Conservation (phyloP, 495 filamentous ascomycete genomes). For the Neurospora sp. region DNA sequence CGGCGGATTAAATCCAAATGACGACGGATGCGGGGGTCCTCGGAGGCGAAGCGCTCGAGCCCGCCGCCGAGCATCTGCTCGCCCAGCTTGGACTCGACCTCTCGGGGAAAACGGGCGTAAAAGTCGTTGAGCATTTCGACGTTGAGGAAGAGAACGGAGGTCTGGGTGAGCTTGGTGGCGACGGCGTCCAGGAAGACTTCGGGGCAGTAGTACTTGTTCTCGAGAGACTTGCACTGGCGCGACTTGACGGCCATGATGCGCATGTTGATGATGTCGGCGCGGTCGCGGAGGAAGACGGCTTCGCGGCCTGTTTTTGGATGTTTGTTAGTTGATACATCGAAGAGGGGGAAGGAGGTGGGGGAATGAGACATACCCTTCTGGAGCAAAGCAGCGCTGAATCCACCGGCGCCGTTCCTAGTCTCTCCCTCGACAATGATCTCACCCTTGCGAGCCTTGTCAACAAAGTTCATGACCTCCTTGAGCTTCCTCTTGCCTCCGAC, state of each 20-base stretch:
- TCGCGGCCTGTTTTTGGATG: conserved; percentile 57
- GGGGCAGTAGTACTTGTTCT: conserved; percentile 93
- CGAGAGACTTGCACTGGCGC: conserved; percentile 69
- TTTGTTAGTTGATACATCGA: conserved; percentile 8
- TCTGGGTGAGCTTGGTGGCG: conserved; percentile 86
- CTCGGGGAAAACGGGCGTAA: conserved; percentile 91
- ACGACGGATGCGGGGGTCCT: conserved; percentile 77
- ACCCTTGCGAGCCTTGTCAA: conserved; percentile 79
- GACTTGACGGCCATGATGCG: conserved; percentile 75
- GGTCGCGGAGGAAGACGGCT: conserved; percentile 85
- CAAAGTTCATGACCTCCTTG: conserved; percentile 80
- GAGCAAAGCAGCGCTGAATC: conserved; percentile 77
- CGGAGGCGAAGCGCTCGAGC: conserved; percentile 81
- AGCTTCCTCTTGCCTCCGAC: conserved; percentile 76
- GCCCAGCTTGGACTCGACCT: conserved; percentile 81
- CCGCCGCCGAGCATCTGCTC: conserved; percentile 66
- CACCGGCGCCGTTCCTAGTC: conserved; percentile 74
- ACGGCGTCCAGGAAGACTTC: conserved; percentile 97
- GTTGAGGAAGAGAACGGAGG: conserved; percentile 93
- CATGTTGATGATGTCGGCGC: conserved; percentile 82
- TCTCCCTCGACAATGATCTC: conserved; percentile 77
- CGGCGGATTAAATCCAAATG: conserved; percentile 86
- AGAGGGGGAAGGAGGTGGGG: background rate
- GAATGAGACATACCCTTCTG: conserved; percentile 54
- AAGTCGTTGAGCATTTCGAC: conserved; percentile 91